phyloP scores from a whole-genome alignment of 352 stramenopile genomes.

The Globisporangium yorkense region DNA sequence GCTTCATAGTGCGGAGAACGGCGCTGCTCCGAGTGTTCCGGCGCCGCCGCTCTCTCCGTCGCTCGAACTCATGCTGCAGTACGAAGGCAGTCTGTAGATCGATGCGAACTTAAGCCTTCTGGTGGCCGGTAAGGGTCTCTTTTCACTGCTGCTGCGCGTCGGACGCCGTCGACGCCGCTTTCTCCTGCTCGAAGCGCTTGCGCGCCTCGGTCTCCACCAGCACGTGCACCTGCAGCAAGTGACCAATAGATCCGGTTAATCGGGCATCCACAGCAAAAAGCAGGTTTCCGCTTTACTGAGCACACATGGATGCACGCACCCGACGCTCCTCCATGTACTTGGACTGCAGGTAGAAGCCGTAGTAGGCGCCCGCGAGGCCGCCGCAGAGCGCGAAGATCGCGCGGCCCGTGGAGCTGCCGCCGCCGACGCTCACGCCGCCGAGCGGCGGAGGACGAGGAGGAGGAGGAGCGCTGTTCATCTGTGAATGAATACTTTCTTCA shows the following conservation, averaged over 20 bases:
- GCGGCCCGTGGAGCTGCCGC: conserved; percentile 59
- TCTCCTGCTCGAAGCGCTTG: conserved; percentile 51
- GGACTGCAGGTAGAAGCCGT: conserved; percentile 78
- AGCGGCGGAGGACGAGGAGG: not conserved
- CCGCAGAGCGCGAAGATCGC: conserved; percentile 64
- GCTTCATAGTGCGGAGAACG: not conserved
- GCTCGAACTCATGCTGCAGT: conserved; percentile 11
- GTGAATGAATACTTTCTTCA: too few species aligned
- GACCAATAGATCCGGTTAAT: not conserved
- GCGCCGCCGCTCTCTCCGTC: conserved; percentile 1
- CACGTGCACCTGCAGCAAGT: conserved; percentile 28
- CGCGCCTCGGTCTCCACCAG: conserved; percentile 60
- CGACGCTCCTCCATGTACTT: conserved; percentile 80
- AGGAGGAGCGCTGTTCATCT: conserved; percentile 1
- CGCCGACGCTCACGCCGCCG: conserved; percentile 60
- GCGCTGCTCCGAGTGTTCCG: not conserved
- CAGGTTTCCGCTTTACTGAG: not conserved
- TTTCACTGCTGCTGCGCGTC: not conserved
- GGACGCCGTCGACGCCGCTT: conserved; percentile 1
- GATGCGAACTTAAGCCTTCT: not conserved
- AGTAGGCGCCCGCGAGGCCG: conserved; percentile 66
- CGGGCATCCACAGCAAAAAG: not conserved
- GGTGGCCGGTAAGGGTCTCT: not conserved
- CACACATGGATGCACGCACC: conserved; percentile 16
- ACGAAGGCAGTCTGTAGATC: conserved; percentile 13